Conservation (phyloP, 495 filamentous ascomycete species). For the Trypethelium eluteriae region DNA sequence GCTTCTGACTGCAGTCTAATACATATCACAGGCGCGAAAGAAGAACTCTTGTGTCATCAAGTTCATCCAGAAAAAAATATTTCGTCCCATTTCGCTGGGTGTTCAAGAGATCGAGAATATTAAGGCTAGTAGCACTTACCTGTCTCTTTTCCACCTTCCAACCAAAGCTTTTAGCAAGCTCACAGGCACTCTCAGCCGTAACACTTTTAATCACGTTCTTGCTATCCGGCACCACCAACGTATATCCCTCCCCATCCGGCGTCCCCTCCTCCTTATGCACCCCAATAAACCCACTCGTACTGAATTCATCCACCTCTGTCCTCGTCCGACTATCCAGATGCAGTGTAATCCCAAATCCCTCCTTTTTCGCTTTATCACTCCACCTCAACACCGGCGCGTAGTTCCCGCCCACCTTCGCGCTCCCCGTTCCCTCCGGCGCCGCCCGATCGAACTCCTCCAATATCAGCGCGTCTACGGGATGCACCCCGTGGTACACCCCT, state of each 20-base stretch:
- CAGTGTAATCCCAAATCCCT: slow-evolving; percentile 43
- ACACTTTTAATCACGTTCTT: slow-evolving; percentile 35
- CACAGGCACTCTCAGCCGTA: slow-evolving; percentile 27
- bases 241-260: slow-evolving; percentile 22
- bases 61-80: no score
- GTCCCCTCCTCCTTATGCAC: slow-evolving; percentile 28
- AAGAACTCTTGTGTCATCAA: no score
- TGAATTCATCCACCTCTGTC: slow-evolving; percentile 44
- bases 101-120: no score
- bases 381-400: slow-evolving; percentile 49
- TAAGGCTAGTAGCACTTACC: slow-evolving; percentile 13
- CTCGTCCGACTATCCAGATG: slow-evolving; percentile 43
- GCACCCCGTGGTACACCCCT: slow-evolving; percentile 36
- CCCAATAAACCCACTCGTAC: slow-evolving; percentile 43
- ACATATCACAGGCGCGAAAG: no score
- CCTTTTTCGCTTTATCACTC: slow-evolving; percentile 36
- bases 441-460: slow-evolving; percentile 53
- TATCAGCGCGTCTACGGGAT: slow-evolving; percentile 37
- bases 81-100: no score
- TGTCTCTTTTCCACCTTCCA: slow-evolving; percentile 33
- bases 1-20: background rate
- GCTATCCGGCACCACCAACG: slow-evolving; percentile 34
- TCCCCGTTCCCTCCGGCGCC: slow-evolving; percentile 48
- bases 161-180: slow-evolving; percentile 28
- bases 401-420: slow-evolving; percentile 52